Evolutionary conservation across 805 yeast genomes (phyloP).

Genomic region (Yarrowia sp.): DNA sequence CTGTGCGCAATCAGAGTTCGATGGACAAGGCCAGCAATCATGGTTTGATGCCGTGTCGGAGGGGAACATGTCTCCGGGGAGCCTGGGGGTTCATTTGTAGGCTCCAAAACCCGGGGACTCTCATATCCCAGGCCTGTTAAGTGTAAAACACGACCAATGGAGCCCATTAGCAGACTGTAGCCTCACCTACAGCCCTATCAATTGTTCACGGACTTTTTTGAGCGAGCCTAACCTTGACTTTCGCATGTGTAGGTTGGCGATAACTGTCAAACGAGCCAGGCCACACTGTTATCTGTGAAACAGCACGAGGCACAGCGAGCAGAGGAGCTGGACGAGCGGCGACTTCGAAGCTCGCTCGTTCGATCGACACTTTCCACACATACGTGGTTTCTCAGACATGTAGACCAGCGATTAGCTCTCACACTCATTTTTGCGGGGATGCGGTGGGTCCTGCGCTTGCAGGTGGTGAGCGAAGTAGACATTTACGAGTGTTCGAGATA

Average conservation of each 20-base stretch:
- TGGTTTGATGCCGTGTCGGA: conserved; percentile 31
- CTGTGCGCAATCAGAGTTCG: conserved; percentile 6
- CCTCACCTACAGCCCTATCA: neutral
- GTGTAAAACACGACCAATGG: neutral
- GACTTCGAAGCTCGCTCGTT: neutral
- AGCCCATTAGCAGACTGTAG: neutral
- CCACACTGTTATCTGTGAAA: conserved; percentile 8
- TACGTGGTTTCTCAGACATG: neutral
- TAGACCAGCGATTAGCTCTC: neutral
- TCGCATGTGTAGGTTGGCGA: neutral
- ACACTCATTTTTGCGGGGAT: neutral
- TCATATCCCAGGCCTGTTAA: neutral
- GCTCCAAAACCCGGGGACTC: too few relatives aligned
- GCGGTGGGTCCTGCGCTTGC: neutral
- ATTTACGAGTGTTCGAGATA: too few relatives aligned
- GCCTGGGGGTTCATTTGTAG: too few relatives aligned
- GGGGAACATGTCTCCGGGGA: conserved; percentile 8
- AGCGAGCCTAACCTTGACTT: conserved; percentile 5
- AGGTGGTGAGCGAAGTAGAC: too few relatives aligned
- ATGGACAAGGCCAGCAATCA: conserved; percentile 24
- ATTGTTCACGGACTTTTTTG: neutral
- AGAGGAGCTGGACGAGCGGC: neutral
- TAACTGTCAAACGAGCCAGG: neutral
- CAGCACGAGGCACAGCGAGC: neutral
- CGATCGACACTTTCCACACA: neutral